Base-by-base conservation (phyloP, 1,284 basidiomycete species). In the Schizophyllum amplum region DNA sequence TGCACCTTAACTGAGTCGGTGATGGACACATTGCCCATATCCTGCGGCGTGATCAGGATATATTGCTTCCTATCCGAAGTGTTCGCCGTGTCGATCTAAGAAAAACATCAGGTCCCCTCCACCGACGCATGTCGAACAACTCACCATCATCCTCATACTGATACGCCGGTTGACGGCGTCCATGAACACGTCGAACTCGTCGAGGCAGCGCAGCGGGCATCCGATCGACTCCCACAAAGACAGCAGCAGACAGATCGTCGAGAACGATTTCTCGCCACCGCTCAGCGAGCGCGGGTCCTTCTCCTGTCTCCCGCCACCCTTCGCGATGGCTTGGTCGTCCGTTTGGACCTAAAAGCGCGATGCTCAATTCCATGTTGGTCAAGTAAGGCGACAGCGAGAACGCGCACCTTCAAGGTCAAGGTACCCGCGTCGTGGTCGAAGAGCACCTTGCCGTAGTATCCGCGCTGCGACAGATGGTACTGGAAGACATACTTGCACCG, bases 241-340 rank as follows among this genome's bases (percentile, higher is more conserved):
- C 25, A 98, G 75, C 53, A 99, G 75, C 55, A 99, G 72, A 64
- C 93, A 96, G 62, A 98, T 94, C 0, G 97, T 99, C 5, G 94
- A 92, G 74, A 97, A 99, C 4, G 93, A 96, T 68, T 98, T 96
- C 72, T 99, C 96, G 48, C 96, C 95, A 52, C 95, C 95, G 66
- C 87, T 90, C 17, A 99, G 80, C 24, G 89, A 86, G 49, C 84
- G 83, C 4, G 91, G 86, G 66, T 92, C 90, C 70, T 91, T 92
- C 63, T 90, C 83, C 66, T 72, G 54, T 69, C 33, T 13, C 33
- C 33, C 33, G 33, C 7, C 75, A 6, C 71, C n/a, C 68, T 86
- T 82, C 2, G 83, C 87, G 24, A 77, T 72, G 15, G 78, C 75
- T 67, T 90, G 86, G 62, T 91, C 87, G 60, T 92, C 87, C 6